A percentile compares a stretch with the other conserved stretches of the same genome.
Conservation (phyloP, 345 rosid species). For the Murraya koenigii region DNA sequence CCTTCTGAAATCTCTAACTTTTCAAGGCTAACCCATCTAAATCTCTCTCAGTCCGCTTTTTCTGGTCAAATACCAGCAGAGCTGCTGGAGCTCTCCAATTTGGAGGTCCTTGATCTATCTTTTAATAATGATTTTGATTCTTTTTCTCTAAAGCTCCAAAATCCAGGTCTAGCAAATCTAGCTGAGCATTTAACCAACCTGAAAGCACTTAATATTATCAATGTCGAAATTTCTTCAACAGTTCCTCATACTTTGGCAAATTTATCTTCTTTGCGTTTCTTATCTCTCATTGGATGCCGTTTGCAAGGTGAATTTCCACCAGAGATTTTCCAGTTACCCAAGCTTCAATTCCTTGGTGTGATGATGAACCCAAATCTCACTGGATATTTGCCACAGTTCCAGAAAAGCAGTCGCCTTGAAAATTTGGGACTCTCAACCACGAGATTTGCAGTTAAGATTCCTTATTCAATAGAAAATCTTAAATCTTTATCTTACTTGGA, state of each 20-base stretch:
- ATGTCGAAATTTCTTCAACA: not conserved
- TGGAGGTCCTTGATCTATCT: conserved; percentile 18
- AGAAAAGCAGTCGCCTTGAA: not conserved
- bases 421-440: not conserved
- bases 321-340: not conserved
- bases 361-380: fast-evolving
- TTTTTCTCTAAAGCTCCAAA: not conserved
- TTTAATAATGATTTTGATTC: not conserved
- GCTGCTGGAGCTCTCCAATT: not conserved
- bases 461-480: not conserved
- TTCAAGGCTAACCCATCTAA: not conserved
- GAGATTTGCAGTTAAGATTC: not conserved
- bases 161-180: not conserved
- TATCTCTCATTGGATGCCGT: not conserved
- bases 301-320: not conserved
- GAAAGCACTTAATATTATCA: conserved; percentile 10
- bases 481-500: not conserved
- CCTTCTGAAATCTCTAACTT: not conserved
- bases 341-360: not conserved
- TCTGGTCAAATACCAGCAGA: conserved; percentile 8
- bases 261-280: not conserved
- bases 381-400: not conserved
- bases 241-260: not conserved
- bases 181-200: conserved; percentile 10
- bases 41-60: not conserved